phyloP scores from a whole-genome alignment of 495 filamentous ascomycete genomes.

The Penicillium antarcticum region DNA sequence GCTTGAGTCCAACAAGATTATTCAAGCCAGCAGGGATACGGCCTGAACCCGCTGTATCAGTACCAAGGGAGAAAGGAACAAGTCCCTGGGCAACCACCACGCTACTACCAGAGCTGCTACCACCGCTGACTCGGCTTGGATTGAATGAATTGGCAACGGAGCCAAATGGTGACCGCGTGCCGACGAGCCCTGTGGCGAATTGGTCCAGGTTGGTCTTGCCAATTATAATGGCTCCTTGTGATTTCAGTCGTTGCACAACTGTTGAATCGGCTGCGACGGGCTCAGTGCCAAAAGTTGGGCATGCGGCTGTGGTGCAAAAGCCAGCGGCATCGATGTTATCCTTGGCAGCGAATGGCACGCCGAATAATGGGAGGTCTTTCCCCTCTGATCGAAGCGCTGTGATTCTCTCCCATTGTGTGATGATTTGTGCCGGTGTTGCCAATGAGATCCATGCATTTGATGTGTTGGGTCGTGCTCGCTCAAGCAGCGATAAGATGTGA shows the following conservation, averaged over 20 bases:
- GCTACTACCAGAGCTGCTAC: conserved; percentile 14
- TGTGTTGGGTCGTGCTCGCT: neutral
- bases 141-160: conserved; percentile 9
- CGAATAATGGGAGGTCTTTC: conserved; percentile 56
- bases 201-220: conserved; percentile 70
- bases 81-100: conserved; percentile 35
- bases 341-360: conserved; percentile 62
- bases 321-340: conserved; percentile 61
- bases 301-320: conserved; percentile 57
- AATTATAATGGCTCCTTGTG: conserved; percentile 56
- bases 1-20: conserved; percentile 65
- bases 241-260: conserved; percentile 18
- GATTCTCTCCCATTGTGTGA: conserved; percentile 9
- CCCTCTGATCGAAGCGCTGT: conserved; percentile 3
- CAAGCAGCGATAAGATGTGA: conserved; percentile 5
- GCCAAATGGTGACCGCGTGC: conserved; percentile 63
- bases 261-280: conserved; percentile 33
- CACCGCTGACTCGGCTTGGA: conserved; percentile 8
- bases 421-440: conserved; percentile 9
- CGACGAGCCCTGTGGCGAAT: conserved; percentile 60
- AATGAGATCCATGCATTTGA: conserved; percentile 16
- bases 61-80: conserved; percentile 61
- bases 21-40: conserved; percentile 62
- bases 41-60: conserved; percentile 65
- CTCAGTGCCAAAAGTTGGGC: conserved; percentile 49